Evolutionary conservation across 2,329 filamentous ascomycete genomes (phyloP), one percentile per base, ranked within the genome.

Genomic region (Ciborinia camelliae): DNA sequence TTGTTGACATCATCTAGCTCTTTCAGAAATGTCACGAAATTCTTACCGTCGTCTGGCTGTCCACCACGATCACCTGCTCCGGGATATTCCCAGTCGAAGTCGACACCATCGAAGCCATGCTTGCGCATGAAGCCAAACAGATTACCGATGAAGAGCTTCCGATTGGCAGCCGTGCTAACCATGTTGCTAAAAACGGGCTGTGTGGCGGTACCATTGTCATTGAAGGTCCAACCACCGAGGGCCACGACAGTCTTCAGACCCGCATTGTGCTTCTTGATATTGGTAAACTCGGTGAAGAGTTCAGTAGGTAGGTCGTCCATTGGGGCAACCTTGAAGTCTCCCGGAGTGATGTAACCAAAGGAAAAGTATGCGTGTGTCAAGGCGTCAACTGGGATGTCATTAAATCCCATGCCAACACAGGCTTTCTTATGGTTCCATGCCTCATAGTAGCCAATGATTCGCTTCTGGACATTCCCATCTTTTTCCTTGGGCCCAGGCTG

Each of bases 271-370:
- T 45, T 3, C 32, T 66, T 67, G 3, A 69, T 47, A 5, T 52
- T 63, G 9, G 68, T 68, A 20, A 72, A 69, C 28, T 64, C 32
- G 4, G 35, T 28, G 26, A 68, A 68, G 4, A 68, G 26, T 1
- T n/a, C n/a, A n/a, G n/a, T 37, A 57, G 5, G n/a, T 30, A 1
- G 39, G 10, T 23, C 43, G 18, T 45, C 69, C 68, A 75, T 75
- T 0, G 77, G 71, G 0, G 64, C 61, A 3, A 73, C 65, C 0
- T 67, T 63, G 54, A 71, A 79, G 1, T 73, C 75, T 0, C 53
- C 59, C 0, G 79, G 75, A 51, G 81, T 74, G 58, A 82, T 76
- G 30, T 75, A 76, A 1, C 75, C 77, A 63, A 81, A 82, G 0
- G 79, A 77, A 26, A 63, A 63, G 23, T 68, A 28, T 14, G 69